Percentiles rank a stretch among this genome's conserved stretches.
Conservation (phyloP, 2,329 filamentous ascomycete species). For the Polychaeton citri region DNA sequence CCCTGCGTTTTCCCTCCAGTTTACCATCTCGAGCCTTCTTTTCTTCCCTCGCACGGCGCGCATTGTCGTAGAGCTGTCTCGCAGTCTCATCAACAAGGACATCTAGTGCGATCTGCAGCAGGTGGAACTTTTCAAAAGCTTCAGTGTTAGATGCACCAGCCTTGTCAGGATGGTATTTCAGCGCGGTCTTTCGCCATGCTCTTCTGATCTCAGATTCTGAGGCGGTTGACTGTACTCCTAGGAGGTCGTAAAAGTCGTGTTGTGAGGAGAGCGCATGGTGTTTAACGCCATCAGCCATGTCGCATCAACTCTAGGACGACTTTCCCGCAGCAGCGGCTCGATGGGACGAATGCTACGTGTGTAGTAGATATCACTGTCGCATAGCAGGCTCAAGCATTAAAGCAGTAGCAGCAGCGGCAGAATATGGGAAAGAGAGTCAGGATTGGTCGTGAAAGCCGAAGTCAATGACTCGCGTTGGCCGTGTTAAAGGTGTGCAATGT, state of each 20-base stretch:
- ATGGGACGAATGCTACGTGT: no score
- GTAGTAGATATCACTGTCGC: no score
- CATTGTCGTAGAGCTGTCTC: conserved; percentile 65
- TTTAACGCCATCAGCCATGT: conserved; percentile 30
- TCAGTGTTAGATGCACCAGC: conserved; percentile 45
- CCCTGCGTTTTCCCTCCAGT: conserved; percentile 58
- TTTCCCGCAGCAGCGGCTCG: no score
- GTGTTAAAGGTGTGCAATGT: no score
- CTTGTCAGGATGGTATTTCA: conserved; percentile 94
- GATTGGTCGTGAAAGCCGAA: no score
- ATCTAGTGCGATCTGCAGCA: conserved; percentile 75
- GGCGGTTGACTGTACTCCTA: conserved; percentile 52
- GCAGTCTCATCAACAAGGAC: conserved; percentile 59
- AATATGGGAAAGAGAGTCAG: no score
- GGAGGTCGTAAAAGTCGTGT: conserved; percentile 63
- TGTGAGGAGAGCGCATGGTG: conserved; percentile 26
- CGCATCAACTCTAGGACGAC: no score
- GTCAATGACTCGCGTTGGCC: no score
- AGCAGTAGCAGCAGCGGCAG: no score
- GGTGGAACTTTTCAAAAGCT: conserved; percentile 71
- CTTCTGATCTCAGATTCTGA: conserved; percentile 62
- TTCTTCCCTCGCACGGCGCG: conserved; percentile 56
- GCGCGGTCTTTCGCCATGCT: conserved; percentile 69
- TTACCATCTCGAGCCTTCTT: conserved; percentile 58
- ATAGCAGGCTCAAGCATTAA: no score